These are phyloP conservation scores for Brassica carinata DNA, from an alignment of 345 rosid genomes.

Conservation along the genomic window DNA sequence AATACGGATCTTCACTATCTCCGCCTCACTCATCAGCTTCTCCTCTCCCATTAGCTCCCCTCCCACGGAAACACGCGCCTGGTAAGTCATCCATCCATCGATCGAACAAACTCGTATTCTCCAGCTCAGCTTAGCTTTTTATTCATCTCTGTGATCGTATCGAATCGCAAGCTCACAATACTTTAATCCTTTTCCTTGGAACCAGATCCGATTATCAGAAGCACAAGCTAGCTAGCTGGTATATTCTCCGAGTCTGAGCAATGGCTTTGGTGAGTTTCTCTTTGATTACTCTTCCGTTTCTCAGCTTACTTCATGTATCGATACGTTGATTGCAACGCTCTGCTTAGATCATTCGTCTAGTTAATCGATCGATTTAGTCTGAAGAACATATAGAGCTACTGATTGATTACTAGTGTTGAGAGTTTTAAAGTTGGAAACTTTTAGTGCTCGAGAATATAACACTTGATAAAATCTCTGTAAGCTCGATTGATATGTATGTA, in stretches of 20 bases:
- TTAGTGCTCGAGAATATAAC: too few relatives aligned
- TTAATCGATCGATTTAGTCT: too few relatives aligned
- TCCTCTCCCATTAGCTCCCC: background rate
- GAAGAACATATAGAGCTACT: background rate
- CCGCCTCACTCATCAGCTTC: background rate
- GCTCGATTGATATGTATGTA: background rate
- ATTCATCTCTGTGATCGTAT: background rate
- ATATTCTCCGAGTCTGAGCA: background rate
- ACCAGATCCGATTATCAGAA: background rate
- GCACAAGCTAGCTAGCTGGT: background rate
- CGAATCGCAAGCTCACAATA: background rate
- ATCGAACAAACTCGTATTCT: background rate
- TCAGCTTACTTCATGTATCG: too few relatives aligned
- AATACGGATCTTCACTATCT: background rate
- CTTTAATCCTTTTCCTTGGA: background rate
- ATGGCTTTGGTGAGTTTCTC: background rate
- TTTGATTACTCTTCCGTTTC: background rate
- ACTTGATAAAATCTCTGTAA: background rate
- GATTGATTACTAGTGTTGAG: background rate
- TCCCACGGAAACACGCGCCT: background rate
- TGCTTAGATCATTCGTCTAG: background rate
- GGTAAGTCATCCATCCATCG: background rate
- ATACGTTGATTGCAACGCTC: background rate
- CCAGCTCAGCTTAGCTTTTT: background rate
- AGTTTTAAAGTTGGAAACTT: too few relatives aligned